Evolutionary conservation across 2,329 filamentous ascomycete genomes (phyloP).

Genomic region (Exophiala alcalophila): DNA sequence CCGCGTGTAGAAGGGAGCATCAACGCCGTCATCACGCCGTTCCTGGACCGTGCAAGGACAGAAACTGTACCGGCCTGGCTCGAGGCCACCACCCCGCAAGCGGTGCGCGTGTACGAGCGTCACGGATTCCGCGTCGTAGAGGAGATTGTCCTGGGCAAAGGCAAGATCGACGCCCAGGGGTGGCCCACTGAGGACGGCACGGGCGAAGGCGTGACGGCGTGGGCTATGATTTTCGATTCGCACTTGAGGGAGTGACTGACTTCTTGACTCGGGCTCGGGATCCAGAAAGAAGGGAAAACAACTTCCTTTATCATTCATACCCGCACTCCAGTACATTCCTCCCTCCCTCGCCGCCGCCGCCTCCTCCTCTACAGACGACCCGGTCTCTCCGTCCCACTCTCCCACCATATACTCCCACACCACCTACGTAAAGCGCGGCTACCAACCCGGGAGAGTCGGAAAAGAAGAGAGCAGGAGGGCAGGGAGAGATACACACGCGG

Average conservation of each 20-base stretch:
- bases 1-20: conserved; percentile 22
- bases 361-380: no score
- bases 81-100: conserved; percentile 25
- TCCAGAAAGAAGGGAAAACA: no score
- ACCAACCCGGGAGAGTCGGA: no score
- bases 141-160: conserved; percentile 20
- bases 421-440: no score
- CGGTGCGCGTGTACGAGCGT: conserved; percentile 23
- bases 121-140: conserved; percentile 28
- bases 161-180: conserved; percentile 18
- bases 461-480: no score
- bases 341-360: no score
- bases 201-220: conserved; percentile 22
- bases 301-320: no score
- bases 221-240: conserved; percentile 23
- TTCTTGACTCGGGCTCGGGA: background rate
- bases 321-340: no score
- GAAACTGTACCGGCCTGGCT: conserved; percentile 28
- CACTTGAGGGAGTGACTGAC: conserved; percentile 12
- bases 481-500: no score
- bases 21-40: conserved; percentile 26
- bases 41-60: conserved; percentile 23
- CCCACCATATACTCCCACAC: no score
- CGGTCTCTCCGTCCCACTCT: no score
- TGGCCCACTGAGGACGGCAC: conserved; percentile 19